These are phyloP conservation scores for Gillenia trifoliata DNA, from an alignment of 306 rosid species.

Conservation along the genomic window DNA sequence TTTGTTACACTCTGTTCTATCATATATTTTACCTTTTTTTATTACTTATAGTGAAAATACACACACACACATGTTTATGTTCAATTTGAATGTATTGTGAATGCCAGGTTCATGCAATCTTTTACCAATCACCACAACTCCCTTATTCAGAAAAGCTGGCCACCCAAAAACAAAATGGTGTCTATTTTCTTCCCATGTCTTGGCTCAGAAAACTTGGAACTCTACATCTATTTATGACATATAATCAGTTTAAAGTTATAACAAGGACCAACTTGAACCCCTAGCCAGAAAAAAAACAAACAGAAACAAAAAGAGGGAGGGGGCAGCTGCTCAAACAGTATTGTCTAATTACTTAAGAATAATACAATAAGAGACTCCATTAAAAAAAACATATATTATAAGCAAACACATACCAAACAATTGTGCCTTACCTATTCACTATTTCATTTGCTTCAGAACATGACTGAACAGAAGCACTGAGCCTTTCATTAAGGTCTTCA, in stretches of 20 bases:
- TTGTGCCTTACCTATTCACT: conserved; percentile 57
- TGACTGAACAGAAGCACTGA: conserved; percentile 76
- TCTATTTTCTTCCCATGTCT: not conserved
- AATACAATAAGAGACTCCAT: not conserved
- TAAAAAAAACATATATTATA: not conserved
- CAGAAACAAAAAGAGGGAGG: too few relatives aligned
- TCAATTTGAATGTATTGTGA: not conserved
- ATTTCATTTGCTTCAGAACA: conserved; percentile 82
- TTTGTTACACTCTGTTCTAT: not conserved
- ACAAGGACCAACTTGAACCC: not conserved
- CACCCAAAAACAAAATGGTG: not conserved
- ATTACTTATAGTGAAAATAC: too few relatives aligned
- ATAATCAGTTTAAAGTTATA: not conserved
- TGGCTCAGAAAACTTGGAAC: not conserved
- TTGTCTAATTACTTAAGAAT: not conserved
- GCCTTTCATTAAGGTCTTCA: conserved; percentile 80
- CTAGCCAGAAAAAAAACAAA: not conserved
- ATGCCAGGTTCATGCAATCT: not conserved
- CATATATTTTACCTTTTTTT: too few relatives aligned
- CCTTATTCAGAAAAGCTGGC: not conserved
- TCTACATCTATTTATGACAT: not conserved
- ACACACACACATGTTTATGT: too few relatives aligned
- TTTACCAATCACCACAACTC: not conserved
- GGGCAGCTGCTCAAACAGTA: not conserved
- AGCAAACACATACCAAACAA: not conserved